Conservation (phyloP, 306 rosid species). For the Cucurbita ficifolia region DNA sequence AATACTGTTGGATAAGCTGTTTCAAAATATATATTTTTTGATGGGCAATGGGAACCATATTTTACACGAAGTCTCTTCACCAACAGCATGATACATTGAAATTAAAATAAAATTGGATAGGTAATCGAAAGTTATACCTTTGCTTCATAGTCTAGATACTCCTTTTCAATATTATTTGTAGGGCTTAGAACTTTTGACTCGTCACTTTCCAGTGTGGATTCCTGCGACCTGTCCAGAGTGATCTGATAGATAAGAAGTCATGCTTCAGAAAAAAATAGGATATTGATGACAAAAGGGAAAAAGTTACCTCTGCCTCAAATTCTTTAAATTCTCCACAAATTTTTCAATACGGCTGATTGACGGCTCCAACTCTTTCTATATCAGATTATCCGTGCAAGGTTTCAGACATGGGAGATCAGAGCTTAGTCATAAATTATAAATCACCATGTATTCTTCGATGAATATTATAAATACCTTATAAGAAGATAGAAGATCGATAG, state of each 20-base stretch:
- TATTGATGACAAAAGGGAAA: slow-evolving; percentile 9
- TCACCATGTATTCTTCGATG: not conserved
- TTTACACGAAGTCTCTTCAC: not conserved
- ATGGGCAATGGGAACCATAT: not conserved
- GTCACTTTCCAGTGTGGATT: slow-evolving; percentile 29
- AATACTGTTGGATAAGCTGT: not conserved
- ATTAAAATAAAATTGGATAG: not conserved
- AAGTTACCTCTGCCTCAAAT: slow-evolving; percentile 51
- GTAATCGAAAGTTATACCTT: slow-evolving; percentile 37
- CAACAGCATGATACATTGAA: not conserved
- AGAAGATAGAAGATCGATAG: slow-evolving; percentile 49
- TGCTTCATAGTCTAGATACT: slow-evolving; percentile 70
- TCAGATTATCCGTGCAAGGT: slow-evolving; percentile 7
- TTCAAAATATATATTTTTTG: not conserved
- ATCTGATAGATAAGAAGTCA: slow-evolving; percentile 11
- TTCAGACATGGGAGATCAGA: not conserved
- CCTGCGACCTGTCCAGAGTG: slow-evolving; percentile 41
- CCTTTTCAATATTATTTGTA: slow-evolving; percentile 80
- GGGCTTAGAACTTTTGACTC: slow-evolving; percentile 49
- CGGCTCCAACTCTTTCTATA: slow-evolving; percentile 88
- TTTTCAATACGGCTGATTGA: slow-evolving; percentile 46
- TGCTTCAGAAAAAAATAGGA: slow-evolving; percentile 2
- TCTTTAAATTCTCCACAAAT: slow-evolving; percentile 68
- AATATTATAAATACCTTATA: slow-evolving; percentile 49
- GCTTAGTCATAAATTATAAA: not conserved